phyloP scores from a whole-genome alignment of 1,284 basidiomycete genomes.

The Ustilago nuda region DNA sequence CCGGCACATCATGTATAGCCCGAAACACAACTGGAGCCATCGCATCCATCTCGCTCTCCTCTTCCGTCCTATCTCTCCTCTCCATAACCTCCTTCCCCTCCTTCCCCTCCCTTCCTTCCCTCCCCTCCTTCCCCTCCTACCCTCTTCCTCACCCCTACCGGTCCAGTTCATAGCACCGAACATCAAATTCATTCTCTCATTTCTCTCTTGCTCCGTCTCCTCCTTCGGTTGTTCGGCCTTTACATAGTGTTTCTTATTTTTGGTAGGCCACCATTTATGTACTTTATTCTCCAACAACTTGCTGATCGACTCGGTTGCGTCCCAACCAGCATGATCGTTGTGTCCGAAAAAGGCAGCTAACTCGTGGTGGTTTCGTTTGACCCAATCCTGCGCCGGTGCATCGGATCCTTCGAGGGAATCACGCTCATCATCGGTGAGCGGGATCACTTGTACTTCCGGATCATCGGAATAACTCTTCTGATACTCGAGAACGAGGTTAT shows the following conservation, averaged over 20 bases:
- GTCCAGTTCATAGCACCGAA: conserved; percentile 55
- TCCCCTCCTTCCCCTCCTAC: too few relatives aligned
- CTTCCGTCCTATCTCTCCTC: background rate
- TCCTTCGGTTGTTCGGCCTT: conserved; percentile 33
- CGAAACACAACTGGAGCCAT: conserved; percentile 18
- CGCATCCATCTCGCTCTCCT: too few relatives aligned
- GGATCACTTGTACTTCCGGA: conserved; percentile 58
- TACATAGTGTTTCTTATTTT: conserved; percentile 43
- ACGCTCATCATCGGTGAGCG: conserved; percentile 53
- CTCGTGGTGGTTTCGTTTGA: conserved; percentile 47
- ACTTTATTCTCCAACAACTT: conserved; percentile 50
- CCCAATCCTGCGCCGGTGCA: conserved; percentile 57
- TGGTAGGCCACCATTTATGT: conserved; percentile 38
- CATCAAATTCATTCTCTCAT: conserved; percentile 43
- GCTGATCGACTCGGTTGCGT: conserved; percentile 38
- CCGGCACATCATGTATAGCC: conserved; percentile 8
- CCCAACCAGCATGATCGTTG: conserved; percentile 48
- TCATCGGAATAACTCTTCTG: conserved; percentile 55
- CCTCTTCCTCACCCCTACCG: conserved; percentile 20
- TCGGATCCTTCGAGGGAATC: conserved; percentile 43
- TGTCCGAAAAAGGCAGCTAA: conserved; percentile 50
- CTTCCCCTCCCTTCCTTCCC: too few relatives aligned
- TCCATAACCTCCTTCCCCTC: background rate
- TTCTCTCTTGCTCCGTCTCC: conserved; percentile 42
- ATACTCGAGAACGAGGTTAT: conserved; percentile 64